phyloP scores from a whole-genome alignment of 805 yeast genomes.

The Pichia kluyveri region DNA sequence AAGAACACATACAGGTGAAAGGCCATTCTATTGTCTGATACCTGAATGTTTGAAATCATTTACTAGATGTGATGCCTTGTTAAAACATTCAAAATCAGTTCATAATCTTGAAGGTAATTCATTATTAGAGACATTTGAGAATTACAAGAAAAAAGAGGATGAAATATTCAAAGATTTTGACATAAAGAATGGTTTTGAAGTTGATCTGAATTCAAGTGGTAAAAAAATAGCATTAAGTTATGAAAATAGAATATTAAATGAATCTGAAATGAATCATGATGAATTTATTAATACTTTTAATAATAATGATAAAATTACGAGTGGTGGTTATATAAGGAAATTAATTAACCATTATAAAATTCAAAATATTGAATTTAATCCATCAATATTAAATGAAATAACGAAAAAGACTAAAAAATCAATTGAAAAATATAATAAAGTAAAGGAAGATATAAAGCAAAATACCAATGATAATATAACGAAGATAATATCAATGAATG shows the following conservation, averaged over 20 bases:
- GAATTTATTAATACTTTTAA: constrained; percentile 9
- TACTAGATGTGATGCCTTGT: constrained; percentile 51
- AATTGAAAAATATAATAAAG: constrained; percentile 5
- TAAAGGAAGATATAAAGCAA: background rate
- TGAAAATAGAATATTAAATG: constrained; percentile 1
- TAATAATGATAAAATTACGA: constrained; percentile 2
- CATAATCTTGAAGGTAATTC: constrained; percentile 39
- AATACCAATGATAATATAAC: constrained; percentile 1
- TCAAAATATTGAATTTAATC: constrained; percentile 12
- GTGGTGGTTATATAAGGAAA: background rate
- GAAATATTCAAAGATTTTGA: constrained; percentile 3
- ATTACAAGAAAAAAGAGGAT: constrained; percentile 5
- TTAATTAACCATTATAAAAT: constrained; percentile 8
- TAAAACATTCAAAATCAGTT: constrained; percentile 52
- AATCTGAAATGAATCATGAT: constrained; percentile 5
- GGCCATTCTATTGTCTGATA: constrained; percentile 54
- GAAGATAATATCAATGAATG: constrained; percentile 3
- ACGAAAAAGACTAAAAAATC: constrained; percentile 5
- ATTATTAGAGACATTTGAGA: constrained; percentile 15
- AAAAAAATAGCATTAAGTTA: constrained; percentile 4
- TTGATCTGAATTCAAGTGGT: constrained; percentile 1
- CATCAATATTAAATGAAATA: constrained; percentile 5
- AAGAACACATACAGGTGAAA: constrained; percentile 58
- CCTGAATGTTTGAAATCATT: constrained; percentile 60
- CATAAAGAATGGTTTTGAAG: constrained; percentile 1